Evolutionary conservation across 2,329 filamentous ascomycete genomes (phyloP).

Genomic region (Calcarisporium arbuscula): DNA sequence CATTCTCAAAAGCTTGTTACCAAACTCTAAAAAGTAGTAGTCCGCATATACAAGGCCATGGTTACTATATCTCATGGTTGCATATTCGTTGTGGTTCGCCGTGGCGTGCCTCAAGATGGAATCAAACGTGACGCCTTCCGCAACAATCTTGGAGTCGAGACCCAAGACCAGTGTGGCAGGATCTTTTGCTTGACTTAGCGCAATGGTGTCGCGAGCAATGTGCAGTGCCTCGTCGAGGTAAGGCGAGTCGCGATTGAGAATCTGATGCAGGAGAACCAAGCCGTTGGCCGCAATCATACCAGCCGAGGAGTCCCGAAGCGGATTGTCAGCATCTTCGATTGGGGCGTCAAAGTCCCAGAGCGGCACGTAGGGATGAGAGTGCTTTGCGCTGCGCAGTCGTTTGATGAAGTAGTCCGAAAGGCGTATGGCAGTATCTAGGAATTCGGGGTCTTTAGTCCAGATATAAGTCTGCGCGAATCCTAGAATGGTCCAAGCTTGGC

Average conservation of each 20-base stretch:
- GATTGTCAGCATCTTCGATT: constrained; percentile 20
- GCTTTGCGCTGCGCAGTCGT: constrained; percentile 18
- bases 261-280: constrained; percentile 31
- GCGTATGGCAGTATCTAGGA: constrained; percentile 35
- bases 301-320: constrained; percentile 29
- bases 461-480: constrained; percentile 42
- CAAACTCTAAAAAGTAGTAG: constrained; percentile 41
- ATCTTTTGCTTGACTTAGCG: constrained; percentile 20
- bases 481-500: constrained; percentile 43
- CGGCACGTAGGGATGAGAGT: constrained; percentile 19
- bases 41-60: constrained; percentile 43
- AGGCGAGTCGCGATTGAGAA: constrained; percentile 15
- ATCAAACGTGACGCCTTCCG: constrained; percentile 17
- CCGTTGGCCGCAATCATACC: constrained; percentile 36
- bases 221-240: constrained; percentile 21
- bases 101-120: constrained; percentile 25
- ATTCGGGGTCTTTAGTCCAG: constrained; percentile 36
- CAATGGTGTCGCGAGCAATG: constrained; percentile 24
- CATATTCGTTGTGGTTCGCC: constrained; percentile 24
- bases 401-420: constrained; percentile 41
- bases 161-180: constrained; percentile 10
- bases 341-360: constrained; percentile 35
- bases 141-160: constrained; percentile 2
- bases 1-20: constrained; percentile 34
- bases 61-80: constrained; percentile 20